Conservation (phyloP, 1,284 basidiomycete species). For the Ceratobasidium sp. region DNA sequence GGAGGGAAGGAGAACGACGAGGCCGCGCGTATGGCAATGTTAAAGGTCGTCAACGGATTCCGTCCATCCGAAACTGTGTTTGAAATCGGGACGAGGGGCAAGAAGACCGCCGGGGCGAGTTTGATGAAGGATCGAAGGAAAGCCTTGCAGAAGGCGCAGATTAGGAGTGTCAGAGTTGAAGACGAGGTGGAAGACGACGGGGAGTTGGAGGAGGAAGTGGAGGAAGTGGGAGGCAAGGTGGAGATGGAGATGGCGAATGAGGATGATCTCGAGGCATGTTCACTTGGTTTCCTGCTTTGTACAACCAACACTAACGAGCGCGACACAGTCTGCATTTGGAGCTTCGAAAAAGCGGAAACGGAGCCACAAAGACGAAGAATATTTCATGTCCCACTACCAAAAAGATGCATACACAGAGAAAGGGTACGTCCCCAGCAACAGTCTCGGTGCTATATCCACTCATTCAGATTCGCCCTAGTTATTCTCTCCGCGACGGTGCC, state of each 20-base stretch:
- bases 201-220: conserved; percentile 52
- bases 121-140: conserved; percentile 91
- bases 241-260: conserved; percentile 76
- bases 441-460: background rate
- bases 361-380: conserved; percentile 79
- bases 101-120: conserved; percentile 65
- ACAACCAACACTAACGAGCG: background rate
- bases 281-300: conserved; percentile 16
- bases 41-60: conserved; percentile 83
- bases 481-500: conserved; percentile 83
- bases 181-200: conserved; percentile 47
- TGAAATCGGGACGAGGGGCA: conserved; percentile 82
- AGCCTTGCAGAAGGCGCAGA: conserved; percentile 69
- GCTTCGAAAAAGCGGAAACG: conserved; percentile 55
- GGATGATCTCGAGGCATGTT: conserved; percentile 71
- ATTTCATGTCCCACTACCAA: conserved; percentile 92
- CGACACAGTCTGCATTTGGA: conserved; percentile 75
- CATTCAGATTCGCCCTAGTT: conserved; percentile 56
- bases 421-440: conserved; percentile 62
- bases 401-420: conserved; percentile 85
- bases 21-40: conserved; percentile 63
- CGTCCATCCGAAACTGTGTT: conserved; percentile 90
- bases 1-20: conserved; percentile 48
- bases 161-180: no score
- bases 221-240: conserved; percentile 46